phyloP scores from a whole-genome alignment of 805 yeast species.

The Candida endomychidarum region DNA sequence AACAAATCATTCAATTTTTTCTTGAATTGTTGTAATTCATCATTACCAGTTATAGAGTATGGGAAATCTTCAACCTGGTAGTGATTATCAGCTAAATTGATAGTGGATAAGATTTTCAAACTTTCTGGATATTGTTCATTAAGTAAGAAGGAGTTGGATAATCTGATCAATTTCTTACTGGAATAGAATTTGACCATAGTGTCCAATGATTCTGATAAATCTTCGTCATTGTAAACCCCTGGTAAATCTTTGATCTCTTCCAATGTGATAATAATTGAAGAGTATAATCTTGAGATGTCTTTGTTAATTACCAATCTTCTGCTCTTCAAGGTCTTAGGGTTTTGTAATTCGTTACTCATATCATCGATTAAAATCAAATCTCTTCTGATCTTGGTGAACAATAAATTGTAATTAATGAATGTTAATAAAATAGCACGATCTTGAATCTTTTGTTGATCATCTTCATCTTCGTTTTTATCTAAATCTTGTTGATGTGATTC shows the following conservation, averaged over 20 bases:
- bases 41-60: constrained; percentile 40
- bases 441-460: constrained; percentile 60
- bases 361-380: constrained; percentile 53
- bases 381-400: constrained; percentile 69
- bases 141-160: constrained; percentile 47
- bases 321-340: constrained; percentile 19
- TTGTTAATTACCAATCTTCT: constrained; percentile 29
- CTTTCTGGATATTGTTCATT: constrained; percentile 46
- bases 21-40: constrained; percentile 26
- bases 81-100: constrained; percentile 18
- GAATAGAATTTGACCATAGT: constrained; percentile 48
- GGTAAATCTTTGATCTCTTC: constrained; percentile 74
- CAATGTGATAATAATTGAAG: constrained; percentile 52
- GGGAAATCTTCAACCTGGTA: constrained; percentile 41
- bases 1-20: constrained; percentile 18
- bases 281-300: constrained; percentile 51
- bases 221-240: constrained; percentile 88
- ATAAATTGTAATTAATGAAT: constrained; percentile 66
- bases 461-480: constrained; percentile 46
- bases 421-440: constrained; percentile 74
- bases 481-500: constrained; percentile 58
- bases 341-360: constrained; percentile 17
- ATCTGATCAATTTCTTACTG: constrained; percentile 40
- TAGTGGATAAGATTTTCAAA: constrained; percentile 38
- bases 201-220: constrained; percentile 53